phyloP scores from a whole-genome alignment of 805 yeast genomes.

The Suhomyces canberraensis region DNA sequence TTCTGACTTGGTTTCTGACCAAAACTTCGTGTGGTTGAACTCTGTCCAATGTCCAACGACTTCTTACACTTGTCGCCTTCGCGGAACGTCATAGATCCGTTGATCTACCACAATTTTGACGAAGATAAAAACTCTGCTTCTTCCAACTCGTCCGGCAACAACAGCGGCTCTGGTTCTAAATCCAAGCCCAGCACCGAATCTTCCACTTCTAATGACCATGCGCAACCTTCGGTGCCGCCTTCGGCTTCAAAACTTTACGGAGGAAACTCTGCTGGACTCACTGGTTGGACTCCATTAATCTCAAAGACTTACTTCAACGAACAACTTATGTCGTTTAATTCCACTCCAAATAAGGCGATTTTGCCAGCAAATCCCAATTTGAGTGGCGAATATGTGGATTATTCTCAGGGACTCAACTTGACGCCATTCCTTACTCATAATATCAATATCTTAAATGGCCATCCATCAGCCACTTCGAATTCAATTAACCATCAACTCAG shows the following conservation, averaged over 20 bases:
- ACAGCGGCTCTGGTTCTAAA: no score
- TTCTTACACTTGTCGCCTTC: conserved; percentile 37
- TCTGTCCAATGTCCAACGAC: conserved; percentile 31
- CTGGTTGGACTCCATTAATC: conserved; percentile 45
- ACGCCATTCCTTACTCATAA: conserved; percentile 42
- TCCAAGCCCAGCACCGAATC: not conserved
- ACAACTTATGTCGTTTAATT: conserved; percentile 28
- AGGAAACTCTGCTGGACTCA: conserved; percentile 11
- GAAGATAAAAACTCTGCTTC: not conserved
- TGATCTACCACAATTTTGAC: conserved; percentile 20
- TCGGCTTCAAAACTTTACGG: conserved; percentile 21
- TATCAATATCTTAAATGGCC: conserved; percentile 18
- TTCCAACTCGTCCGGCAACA: not conserved
- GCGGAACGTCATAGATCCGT: conserved; percentile 30
- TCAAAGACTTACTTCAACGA: conserved; percentile 37
- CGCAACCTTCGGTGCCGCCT: conserved; percentile 13
- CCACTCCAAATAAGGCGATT: conserved; percentile 36
- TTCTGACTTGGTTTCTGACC: no score
- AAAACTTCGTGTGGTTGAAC: no score
- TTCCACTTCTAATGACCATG: not conserved
- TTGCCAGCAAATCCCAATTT: conserved; percentile 10
- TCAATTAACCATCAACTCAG: conserved; percentile 21
- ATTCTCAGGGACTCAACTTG: conserved; percentile 34
- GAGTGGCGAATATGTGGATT: conserved; percentile 20
- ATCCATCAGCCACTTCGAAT: conserved; percentile 13